phyloP scores from a whole-genome alignment of 352 stramenopile genomes.

The Phytophthora nicotianae region DNA sequence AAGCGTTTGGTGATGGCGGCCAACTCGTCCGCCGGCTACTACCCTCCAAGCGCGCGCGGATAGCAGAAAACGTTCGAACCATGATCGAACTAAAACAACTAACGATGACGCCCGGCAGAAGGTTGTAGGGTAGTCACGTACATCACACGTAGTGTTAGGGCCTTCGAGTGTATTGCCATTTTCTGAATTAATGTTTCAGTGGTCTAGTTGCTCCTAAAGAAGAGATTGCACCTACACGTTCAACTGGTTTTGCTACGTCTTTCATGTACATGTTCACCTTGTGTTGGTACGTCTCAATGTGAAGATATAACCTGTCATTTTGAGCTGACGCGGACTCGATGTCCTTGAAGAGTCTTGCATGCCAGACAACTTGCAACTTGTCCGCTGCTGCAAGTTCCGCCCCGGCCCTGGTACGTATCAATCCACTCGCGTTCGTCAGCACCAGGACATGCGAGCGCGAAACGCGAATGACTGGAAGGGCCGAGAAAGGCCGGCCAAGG shows the following conservation, averaged over 20 bases:
- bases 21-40: conserved; percentile 38
- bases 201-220: conserved; percentile 15
- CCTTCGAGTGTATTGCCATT: conserved; percentile 27
- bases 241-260: neutral
- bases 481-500: conserved; percentile 1
- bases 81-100: conserved; percentile 24
- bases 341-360: too few relatives aligned
- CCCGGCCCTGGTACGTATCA: conserved; percentile 2
- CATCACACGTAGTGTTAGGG: conserved; percentile 37
- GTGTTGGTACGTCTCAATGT: too few relatives aligned
- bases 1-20: conserved; percentile 44
- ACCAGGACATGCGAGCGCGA: conserved; percentile 11
- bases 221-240: conserved; percentile 1
- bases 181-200: conserved; percentile 31
- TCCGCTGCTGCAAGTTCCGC: neutral
- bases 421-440: conserved; percentile 8
- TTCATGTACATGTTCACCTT: neutral
- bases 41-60: conserved; percentile 23
- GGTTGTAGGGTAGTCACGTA: conserved; percentile 25
- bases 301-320: too few relatives aligned
- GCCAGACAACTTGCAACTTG: neutral
- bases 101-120: conserved; percentile 24
- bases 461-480: conserved; percentile 4
- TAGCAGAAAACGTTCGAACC: conserved; percentile 23
- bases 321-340: too few relatives aligned